These are phyloP conservation scores for Moesziomyces sp. DNA, from an alignment of 1,284 basidiomycete species.

Conservation along the genomic window DNA sequence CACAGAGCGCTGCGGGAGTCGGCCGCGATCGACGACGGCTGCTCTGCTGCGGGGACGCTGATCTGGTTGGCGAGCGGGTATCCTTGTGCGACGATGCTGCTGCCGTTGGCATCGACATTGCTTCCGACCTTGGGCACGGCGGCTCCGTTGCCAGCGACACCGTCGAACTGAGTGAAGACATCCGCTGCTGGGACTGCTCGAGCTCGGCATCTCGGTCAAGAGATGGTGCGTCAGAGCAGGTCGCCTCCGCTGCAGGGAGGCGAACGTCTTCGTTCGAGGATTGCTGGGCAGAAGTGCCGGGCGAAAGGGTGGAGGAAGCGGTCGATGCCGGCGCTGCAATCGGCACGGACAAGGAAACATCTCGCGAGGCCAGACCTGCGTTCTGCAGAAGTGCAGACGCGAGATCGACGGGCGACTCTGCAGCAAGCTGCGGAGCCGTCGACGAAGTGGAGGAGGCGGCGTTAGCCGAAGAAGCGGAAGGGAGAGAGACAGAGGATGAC, in stretches of 20 bases:
- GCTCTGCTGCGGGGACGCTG: conserved; percentile 27
- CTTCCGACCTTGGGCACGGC: conserved; percentile 24
- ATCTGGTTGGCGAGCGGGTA: conserved; percentile 30
- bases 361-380: conserved; percentile 26
- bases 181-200: conserved; percentile 63
- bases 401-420: conserved; percentile 27
- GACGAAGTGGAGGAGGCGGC: conserved; percentile 27
- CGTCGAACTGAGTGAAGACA: conserved; percentile 41
- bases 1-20: conserved; percentile 20
- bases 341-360: conserved; percentile 31
- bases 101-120: conserved; percentile 54
- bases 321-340: conserved; percentile 59
- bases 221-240: conserved; percentile 49
- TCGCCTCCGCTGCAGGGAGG: conserved; percentile 67
- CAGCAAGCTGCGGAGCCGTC: conserved; percentile 28
- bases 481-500: conserved; percentile 4
- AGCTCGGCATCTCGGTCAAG: conserved; percentile 34
- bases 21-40: conserved; percentile 41
- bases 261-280: conserved; percentile 55
- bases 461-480: conserved; percentile 20
- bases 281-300: conserved; percentile 27
- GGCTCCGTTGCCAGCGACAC: conserved; percentile 21
- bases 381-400: conserved; percentile 32
- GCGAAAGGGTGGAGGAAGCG: conserved; percentile 35
- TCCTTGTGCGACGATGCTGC: conserved; percentile 53